Evolutionary conservation across 345 rosid genomes (phyloP), one percentile per base, ranked within the genome.

Genomic region (Nephelium lappaceum): DNA sequence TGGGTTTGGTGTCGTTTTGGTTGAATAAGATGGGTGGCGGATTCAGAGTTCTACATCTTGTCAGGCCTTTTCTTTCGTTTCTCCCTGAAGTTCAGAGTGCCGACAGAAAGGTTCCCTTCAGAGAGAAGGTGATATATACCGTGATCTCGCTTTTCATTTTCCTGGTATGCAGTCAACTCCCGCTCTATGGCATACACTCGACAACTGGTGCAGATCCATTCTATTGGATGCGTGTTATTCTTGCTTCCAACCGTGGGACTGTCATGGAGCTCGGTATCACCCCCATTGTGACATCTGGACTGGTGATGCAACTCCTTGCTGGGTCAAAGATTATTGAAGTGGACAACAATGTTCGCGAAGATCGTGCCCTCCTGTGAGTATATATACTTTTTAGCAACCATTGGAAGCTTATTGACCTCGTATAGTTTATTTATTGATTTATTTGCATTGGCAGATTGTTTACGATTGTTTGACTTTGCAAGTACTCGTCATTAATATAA

Each of bases 251-350:
- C 81, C 92, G 95, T 69, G 95, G 95, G 16, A 91, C 93, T n/a
- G 95, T 91, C 18, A 91, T 91, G 93, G 95, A 91, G 82, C 95
- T 91, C 12, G 95, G 95, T 61, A 91, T 91, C 82, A 91, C 95
- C 21, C 95, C 95, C 18, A 91, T 91, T 58, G 93, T 91, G 51
- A 91, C 95, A 0, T 91, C 95, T 86, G 95, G 95, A 31, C 76
- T 91, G 38, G 95, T 91, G 12, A 90, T 91, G 92, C 95, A 91
- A 63, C 92, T 91, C 71, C 87, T 91, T 66, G 93, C 91, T 9
- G n/a, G n/a, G n/a, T n/a, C n/a, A n/a, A n/a, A n/a, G n/a, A n/a
- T n/a, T n/a, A n/a, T n/a, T n/a, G n/a, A n/a, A n/a, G n/a, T n/a
- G n/a, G n/a, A n/a, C n/a, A n/a, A n/a, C n/a, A n/a, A n/a, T n/a